Evolutionary conservation across 345 rosid species (phyloP), one percentile per base, ranked within the genome.

Genomic region (Theobroma cacao): DNA sequence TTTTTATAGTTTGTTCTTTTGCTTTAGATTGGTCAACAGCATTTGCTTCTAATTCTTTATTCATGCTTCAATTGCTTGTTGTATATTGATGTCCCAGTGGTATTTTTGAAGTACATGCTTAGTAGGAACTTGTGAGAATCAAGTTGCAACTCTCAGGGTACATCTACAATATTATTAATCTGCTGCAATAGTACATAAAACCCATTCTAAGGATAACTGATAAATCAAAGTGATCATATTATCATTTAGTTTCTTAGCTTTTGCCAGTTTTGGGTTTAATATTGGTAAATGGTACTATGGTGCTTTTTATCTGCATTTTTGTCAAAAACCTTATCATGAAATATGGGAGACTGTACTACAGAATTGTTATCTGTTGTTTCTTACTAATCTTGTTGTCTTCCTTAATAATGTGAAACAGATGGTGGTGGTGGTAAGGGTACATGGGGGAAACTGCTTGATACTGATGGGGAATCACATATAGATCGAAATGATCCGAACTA

Each of bases 361-460:
- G 62, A 33, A 33, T n/a, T 72, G 31, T 52, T 41, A 17, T 50
- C 2, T 52, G 43, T 53, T 52, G 53, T 7, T 47, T 45, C 56
- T 47, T 47, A 10, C 45, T 62, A 10, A 17, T 45, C 59, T 9
- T 72, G 12, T 79, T 77, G 14, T 74, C 34, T 20, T 40, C 52
- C 33, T 76, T 40, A 59, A 56, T 77, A 34, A 58, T 85, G 72
- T 56, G 78, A 12, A 80, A 60, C 83, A 96, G 99, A 97, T 71
- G 98, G 98, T 75, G 99, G 83, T 78, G 98, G 98, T 45, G 99
- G 99, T n/a, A 94, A 92, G 85, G 98, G 98, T 52, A 91, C 98
- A 11, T 94, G 98, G 98, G 99, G 99, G 15, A 97, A 93, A 84
- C 91, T 97, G 72, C 93, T 97, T 38, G 99, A 97, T 78, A 91